These are phyloP conservation scores for Fusarium concolor DNA, from an alignment of 2,329 filamentous ascomycete species.

Conservation along the genomic window DNA sequence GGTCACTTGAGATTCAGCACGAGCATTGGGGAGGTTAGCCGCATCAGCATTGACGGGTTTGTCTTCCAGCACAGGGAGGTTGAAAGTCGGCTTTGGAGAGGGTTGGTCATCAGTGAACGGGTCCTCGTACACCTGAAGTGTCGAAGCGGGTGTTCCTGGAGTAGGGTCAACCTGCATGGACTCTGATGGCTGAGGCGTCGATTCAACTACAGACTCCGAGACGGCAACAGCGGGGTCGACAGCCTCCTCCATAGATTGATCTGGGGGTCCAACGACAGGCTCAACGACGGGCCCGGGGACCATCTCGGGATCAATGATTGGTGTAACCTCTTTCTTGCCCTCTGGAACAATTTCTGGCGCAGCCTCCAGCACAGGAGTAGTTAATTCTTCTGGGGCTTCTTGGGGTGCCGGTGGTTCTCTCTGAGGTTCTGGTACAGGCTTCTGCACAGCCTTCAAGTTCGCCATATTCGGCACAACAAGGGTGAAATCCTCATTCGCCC, in stretches of 20 bases:
- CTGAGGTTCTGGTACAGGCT: slow-evolving; percentile 34
- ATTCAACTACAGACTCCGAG: slow-evolving; percentile 25
- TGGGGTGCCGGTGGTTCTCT: slow-evolving; percentile 24
- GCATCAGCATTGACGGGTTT: slow-evolving; percentile 69
- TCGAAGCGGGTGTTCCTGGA: slow-evolving; percentile 25
- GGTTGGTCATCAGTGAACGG: slow-evolving; percentile 65
- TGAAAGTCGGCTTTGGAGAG: slow-evolving; percentile 59
- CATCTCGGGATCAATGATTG: background rate
- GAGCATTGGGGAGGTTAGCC: slow-evolving; percentile 47
- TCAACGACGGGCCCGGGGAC: background rate
- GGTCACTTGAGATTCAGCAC: slow-evolving; percentile 36
- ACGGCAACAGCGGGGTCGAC: background rate
- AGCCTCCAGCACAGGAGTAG: slow-evolving; percentile 24
- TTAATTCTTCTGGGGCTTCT: slow-evolving; percentile 22
- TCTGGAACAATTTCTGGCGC: slow-evolving; percentile 16
- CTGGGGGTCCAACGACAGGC: slow-evolving; percentile 50
- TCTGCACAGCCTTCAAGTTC: slow-evolving; percentile 49
- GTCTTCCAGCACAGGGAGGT: slow-evolving; percentile 67
- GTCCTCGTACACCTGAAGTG: slow-evolving; percentile 71
- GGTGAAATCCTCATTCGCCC: slow-evolving; percentile 65
- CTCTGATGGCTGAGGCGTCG: slow-evolving; percentile 9
- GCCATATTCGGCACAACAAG: slow-evolving; percentile 63
- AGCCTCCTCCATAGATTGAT: slow-evolving; percentile 38
- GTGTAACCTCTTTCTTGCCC: slow-evolving; percentile 13
- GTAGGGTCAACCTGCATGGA: slow-evolving; percentile 13